phyloP scores from a whole-genome alignment of 2,329 filamentous ascomycete species.

The Curvularia sp. region DNA sequence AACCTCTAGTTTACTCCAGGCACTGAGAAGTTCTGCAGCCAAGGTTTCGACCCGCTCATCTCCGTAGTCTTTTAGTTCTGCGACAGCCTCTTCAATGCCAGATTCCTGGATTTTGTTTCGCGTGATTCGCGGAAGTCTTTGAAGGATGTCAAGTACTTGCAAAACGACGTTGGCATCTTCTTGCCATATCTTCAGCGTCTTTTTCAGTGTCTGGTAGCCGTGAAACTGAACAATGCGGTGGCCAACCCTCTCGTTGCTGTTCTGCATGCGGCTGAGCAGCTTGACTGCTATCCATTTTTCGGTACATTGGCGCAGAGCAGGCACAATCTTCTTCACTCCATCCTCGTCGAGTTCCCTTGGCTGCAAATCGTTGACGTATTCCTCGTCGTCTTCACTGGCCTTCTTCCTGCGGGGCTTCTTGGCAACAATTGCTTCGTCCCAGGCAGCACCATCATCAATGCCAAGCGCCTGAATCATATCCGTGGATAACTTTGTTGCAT shows the following conservation, averaged over 20 bases:
- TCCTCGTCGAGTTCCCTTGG: conserved; percentile 79
- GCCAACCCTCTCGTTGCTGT: conserved; percentile 83
- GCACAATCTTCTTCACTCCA: conserved; percentile 93
- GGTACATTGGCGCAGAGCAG: conserved; percentile 94
- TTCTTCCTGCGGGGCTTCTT: conserved; percentile 95
- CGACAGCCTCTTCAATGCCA: conserved; percentile 85
- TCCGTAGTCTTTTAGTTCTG: conserved; percentile 69
- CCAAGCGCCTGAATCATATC: conserved; percentile 93
- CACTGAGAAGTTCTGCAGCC: conserved; percentile 74
- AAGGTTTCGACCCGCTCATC: conserved; percentile 78
- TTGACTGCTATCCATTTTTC: conserved; percentile 99
- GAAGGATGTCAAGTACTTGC: conserved; percentile 87
- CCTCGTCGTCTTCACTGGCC: conserved; percentile 87
- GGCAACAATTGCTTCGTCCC: conserved; percentile 81
- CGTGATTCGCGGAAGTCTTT: conserved; percentile 86
- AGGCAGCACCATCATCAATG: conserved; percentile 89
- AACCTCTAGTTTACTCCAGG: conserved; percentile 88
- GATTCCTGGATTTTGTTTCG: conserved; percentile 97
- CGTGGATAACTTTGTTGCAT: conserved; percentile 87
- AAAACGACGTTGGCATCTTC: conserved; percentile 90
- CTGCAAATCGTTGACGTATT: conserved; percentile 90
- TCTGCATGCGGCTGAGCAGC: conserved; percentile 84
- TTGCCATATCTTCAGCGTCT: conserved; percentile 80
- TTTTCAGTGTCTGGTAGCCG: conserved; percentile 93
- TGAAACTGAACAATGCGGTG: conserved; percentile 95